Percentiles rank a stretch among this genome's conserved stretches.
phyloP scores from a whole-genome alignment of 495 filamentous ascomycete genomes.

The Talaromyces adpressus region DNA sequence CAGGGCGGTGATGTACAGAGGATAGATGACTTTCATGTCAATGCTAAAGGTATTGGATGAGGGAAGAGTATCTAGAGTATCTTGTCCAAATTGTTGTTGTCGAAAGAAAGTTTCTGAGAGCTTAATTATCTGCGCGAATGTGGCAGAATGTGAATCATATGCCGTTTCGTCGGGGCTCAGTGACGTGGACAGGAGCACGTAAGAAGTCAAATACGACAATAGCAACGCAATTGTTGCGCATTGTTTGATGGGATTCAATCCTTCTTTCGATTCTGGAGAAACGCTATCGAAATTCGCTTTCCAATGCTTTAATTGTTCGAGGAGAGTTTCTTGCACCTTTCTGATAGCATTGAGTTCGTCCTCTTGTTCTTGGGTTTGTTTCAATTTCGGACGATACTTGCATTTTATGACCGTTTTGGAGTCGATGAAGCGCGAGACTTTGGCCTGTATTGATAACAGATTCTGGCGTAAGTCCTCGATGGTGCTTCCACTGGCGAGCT shows the following conservation, averaged over 20 bases:
- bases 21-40: slow-evolving; percentile 12
- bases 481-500: neutral
- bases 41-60: neutral
- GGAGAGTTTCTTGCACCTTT: neutral
- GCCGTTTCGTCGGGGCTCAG: neutral
- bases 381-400: neutral
- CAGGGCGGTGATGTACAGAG: slow-evolving; percentile 16
- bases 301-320: neutral
- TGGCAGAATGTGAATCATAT: neutral
- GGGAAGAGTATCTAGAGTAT: neutral
- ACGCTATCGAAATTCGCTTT: neutral
- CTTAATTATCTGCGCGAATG: neutral
- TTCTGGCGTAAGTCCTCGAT: neutral
- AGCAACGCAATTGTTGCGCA: neutral
- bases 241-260: neutral
- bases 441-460: neutral
- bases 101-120: neutral
- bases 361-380: neutral
- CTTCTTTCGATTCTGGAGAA: neutral
- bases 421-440: neutral
- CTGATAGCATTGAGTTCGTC: neutral
- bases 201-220: neutral
- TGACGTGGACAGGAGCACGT: neutral
- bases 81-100: neutral
- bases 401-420: neutral